Evolutionary conservation across 2,329 filamentous ascomycete genomes (phyloP).

Genomic region (Bipolaris zeicola): DNA sequence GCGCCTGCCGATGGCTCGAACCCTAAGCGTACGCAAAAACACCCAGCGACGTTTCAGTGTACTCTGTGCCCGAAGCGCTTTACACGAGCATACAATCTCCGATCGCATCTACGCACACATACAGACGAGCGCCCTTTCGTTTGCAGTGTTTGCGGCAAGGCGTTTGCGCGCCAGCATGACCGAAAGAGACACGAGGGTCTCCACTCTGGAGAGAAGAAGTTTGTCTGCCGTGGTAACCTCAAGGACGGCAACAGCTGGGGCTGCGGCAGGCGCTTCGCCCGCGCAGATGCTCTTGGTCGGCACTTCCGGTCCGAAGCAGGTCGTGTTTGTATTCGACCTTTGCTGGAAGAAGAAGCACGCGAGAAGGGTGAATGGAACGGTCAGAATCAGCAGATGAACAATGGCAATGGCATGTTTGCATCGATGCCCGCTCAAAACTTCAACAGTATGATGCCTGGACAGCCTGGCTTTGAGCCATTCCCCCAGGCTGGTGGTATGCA

Average conservation of each 20-base stretch:
- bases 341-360: conserved; percentile 91
- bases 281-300: conserved; percentile 89
- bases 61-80: conserved; percentile 92
- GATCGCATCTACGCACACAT: conserved; percentile 93
- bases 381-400: conserved; percentile 62
- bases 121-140: conserved; percentile 97
- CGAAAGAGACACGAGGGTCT: conserved; percentile 95
- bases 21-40: conserved; percentile 89
- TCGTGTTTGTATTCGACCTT: conserved; percentile 93
- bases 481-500: conserved; percentile 34
- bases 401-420: conserved; percentile 52
- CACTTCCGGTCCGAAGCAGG: conserved; percentile 97
- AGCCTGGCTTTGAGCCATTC: conserved; percentile 43
- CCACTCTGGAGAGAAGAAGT: conserved; percentile 98
- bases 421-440: conserved; percentile 39
- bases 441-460: conserved; percentile 42
- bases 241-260: conserved; percentile 87
- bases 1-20: conserved; percentile 54
- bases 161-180: conserved; percentile 96
- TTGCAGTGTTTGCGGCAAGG: conserved; percentile 95
- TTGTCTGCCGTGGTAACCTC: conserved; percentile 91
- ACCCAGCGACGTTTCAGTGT: conserved; percentile 96
- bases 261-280: conserved; percentile 89
- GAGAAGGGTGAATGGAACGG: conserved; percentile 69
- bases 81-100: conserved; percentile 93